These are phyloP conservation scores for Sonneratia caseolaris DNA, from an alignment of 345 rosid species.

Conservation along the genomic window DNA sequence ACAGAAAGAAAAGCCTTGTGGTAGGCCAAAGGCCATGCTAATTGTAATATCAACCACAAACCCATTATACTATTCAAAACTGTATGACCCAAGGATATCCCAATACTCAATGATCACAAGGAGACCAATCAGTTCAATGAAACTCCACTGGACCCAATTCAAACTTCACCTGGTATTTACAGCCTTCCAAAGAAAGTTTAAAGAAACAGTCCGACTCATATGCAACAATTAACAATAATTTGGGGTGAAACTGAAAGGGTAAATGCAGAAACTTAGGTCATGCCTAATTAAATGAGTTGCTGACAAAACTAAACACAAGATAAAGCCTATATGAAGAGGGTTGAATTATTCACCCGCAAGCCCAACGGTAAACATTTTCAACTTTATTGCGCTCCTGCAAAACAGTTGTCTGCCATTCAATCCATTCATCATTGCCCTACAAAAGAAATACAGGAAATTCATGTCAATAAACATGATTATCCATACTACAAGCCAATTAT, in stretches of 20 bases:
- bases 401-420: constrained; percentile 63
- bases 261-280: background rate
- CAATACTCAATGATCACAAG: background rate
- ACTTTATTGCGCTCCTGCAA: constrained; percentile 76
- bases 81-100: background rate
- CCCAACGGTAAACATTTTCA: constrained; percentile 93
- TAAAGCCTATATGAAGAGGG: background rate
- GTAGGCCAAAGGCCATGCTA: background rate
- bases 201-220: background rate
- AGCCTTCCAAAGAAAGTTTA: background rate
- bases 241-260: background rate
- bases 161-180: background rate
- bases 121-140: background rate
- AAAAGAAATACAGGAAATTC: background rate
- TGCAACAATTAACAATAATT: background rate
- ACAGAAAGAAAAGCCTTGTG: background rate
- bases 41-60: background rate
- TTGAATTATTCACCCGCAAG: constrained; percentile 59
- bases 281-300: background rate
- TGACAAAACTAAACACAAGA: constrained; percentile 9
- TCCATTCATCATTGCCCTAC: constrained; percentile 64
- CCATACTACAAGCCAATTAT: background rate
- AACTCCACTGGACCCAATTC: background rate
- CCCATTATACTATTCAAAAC: background rate
- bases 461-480: background rate